Evolutionary conservation across 2,329 filamentous ascomycete genomes (phyloP).

Genomic region (Cladosporium sp.): DNA sequence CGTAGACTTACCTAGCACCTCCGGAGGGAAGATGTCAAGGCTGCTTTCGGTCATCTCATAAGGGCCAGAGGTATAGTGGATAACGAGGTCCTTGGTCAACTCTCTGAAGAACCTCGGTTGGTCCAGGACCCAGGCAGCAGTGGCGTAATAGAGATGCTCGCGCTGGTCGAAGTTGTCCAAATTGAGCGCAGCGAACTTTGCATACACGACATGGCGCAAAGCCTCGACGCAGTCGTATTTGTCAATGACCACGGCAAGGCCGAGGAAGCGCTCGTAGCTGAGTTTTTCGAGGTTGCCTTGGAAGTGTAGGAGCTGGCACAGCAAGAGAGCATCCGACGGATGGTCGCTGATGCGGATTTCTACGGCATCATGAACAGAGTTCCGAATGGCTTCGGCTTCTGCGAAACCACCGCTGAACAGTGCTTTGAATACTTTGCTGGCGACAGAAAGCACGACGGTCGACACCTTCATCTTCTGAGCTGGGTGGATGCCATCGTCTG

Average conservation of each 20-base stretch:
- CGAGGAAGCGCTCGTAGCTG: not conserved
- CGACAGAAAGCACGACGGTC: conserved; percentile 16
- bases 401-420: conserved; percentile 17
- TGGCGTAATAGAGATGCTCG: not conserved
- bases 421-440: conserved; percentile 15
- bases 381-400: conserved; percentile 9
- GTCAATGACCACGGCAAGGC: conserved; percentile 15
- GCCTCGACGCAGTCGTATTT: conserved; percentile 15
- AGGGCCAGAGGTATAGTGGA: not conserved
- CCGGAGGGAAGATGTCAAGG: conserved; percentile 6
- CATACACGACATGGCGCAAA: not conserved
- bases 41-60: not conserved
- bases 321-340: conserved; percentile 7
- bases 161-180: not conserved
- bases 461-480: conserved; percentile 14
- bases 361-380: not conserved
- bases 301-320: conserved; percentile 16
- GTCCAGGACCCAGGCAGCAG: conserved; percentile 15
- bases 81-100: conserved; percentile 13
- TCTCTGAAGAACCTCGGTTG: conserved; percentile 11
- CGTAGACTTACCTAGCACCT: not conserved
- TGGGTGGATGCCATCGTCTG: conserved; percentile 15
- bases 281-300: not conserved
- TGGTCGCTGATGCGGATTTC: conserved; percentile 15
- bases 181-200: not conserved